These are phyloP conservation scores for Cercospora citrullina DNA, from an alignment of 2,329 filamentous ascomycete species.

Conservation along the genomic window DNA sequence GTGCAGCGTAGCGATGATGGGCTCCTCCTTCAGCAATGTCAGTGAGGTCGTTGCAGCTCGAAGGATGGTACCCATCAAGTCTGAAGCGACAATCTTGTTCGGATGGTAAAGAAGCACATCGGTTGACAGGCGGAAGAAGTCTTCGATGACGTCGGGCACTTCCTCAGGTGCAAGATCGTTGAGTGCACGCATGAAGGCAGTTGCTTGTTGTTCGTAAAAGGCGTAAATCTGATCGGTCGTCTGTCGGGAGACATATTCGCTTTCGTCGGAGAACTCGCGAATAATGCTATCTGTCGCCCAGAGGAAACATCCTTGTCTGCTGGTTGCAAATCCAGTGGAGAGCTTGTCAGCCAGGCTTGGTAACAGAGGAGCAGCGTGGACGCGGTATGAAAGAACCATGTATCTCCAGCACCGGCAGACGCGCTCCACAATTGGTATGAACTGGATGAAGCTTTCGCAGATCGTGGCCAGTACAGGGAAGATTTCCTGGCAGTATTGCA, in stretches of 20 bases:
- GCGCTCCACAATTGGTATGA: constrained; percentile 85
- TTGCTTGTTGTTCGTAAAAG: constrained; percentile 93
- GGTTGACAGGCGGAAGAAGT: constrained; percentile 90
- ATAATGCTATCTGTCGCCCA: constrained; percentile 96
- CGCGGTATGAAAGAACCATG: constrained; percentile 95
- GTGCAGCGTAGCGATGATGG: constrained; percentile 85
- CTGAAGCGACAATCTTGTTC: constrained; percentile 75
- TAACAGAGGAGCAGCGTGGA: constrained; percentile 80
- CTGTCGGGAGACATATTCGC: constrained; percentile 77
- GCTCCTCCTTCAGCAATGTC: constrained; percentile 86
- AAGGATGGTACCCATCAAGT: constrained; percentile 78
- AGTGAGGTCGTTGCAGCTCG: constrained; percentile 84
- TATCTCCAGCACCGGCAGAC: constrained; percentile 94
- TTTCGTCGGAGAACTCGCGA: constrained; percentile 89
- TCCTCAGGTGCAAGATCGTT: constrained; percentile 78
- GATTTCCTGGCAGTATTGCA: constrained; percentile 94
- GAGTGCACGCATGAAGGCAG: constrained; percentile 83
- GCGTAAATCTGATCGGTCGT: constrained; percentile 86
- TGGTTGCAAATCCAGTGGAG: constrained; percentile 78
- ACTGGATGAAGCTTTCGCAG: constrained; percentile 81
- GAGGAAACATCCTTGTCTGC: constrained; percentile 93
- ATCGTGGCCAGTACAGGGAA: constrained; percentile 85
- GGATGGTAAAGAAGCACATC: constrained; percentile 94
- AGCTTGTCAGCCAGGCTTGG: constrained; percentile 85
- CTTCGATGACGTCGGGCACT: constrained; percentile 84